Evolutionary conservation across 1,284 basidiomycete genomes (phyloP), one percentile per base, ranked within the genome.

Genomic region (Uromyces viciae-fabae): DNA sequence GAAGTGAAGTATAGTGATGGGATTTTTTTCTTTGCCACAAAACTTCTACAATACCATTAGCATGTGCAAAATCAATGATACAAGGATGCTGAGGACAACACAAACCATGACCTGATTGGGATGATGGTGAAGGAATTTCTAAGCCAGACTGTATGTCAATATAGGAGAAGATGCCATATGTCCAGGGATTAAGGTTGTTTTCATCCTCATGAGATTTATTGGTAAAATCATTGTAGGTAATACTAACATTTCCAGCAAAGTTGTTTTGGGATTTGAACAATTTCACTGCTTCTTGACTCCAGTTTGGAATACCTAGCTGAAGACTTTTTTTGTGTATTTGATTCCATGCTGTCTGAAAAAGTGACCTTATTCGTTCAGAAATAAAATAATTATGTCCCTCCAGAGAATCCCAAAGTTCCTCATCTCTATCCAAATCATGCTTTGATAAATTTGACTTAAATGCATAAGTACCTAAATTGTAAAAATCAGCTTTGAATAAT

Each of bases 61-160:
- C 43, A 72, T 49, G 43, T n/a, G 46, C 43, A 72, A 72, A 72
- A 28, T 72, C 69, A 72, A 72, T 72, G 1, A 72, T 19, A 28
- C 15, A 19, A 22, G 43, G 3, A 72, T 72, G 69, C 33, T 33
- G 11, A 3, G 69, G 40, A 72, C 46, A 72, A 14, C 22, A 22
- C 8, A 72, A 43, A 22, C 69, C 46, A 72, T 52, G 46, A 4
- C 69, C 46, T 17, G 8, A 49, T 17, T 52, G 22, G 4, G 40
- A n/a, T 17, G 69, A 72, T 31, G 69, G 69, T 9, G 69, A 28
- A 72, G 69, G 69, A n/a, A 52, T 72, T 14, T 40, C 42, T 3
- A 28, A 31, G 28, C 69, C 69, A 7, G 69, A 31, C 33, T 52
- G 3, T 49, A 7, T 49, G 52, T 71, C 43, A n/a, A 52, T 72